Evolutionary conservation across 192 early-diverging fungal genomes (phyloP).

Genomic region (Gonapodya sp.): DNA sequence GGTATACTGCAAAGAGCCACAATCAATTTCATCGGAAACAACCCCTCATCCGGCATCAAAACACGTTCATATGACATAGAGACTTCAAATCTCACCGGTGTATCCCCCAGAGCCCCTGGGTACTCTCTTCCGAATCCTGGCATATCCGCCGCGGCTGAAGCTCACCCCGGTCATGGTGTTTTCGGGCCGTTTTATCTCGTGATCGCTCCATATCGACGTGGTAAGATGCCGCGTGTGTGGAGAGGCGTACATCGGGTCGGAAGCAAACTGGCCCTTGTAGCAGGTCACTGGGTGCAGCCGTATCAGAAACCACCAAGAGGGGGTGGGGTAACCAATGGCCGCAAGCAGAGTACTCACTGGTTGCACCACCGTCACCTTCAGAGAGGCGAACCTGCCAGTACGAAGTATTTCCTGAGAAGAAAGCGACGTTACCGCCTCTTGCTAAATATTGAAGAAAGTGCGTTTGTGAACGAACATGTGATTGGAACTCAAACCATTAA

Average conservation of each 20-base stretch:
- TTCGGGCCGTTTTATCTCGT: neutral
- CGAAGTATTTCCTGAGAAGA: neutral
- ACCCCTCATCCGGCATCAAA: too few species aligned
- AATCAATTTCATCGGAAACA: too few species aligned
- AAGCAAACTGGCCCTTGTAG: neutral
- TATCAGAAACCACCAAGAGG: neutral
- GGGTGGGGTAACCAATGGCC: neutral
- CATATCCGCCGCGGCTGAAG: neutral
- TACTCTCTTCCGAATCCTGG: neutral
- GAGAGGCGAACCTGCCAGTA: conserved; percentile 8
- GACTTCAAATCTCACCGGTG: neutral
- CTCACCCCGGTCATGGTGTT: conserved; percentile 7
- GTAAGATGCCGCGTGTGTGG: neutral
- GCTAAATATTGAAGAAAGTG: too few species aligned
- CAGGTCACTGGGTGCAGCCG: neutral
- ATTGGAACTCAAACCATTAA: neutral
- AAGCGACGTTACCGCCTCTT: neutral
- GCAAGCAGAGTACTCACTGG: neutral
- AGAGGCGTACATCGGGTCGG: neutral
- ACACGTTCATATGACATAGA: too few species aligned
- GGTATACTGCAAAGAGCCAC: neutral
- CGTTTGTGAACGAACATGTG: neutral
- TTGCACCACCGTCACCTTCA: neutral
- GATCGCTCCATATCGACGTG: neutral
- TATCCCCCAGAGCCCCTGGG: neutral